phyloP scores from a whole-genome alignment of 306 rosid genomes.

The Ochetophila trinervis region DNA sequence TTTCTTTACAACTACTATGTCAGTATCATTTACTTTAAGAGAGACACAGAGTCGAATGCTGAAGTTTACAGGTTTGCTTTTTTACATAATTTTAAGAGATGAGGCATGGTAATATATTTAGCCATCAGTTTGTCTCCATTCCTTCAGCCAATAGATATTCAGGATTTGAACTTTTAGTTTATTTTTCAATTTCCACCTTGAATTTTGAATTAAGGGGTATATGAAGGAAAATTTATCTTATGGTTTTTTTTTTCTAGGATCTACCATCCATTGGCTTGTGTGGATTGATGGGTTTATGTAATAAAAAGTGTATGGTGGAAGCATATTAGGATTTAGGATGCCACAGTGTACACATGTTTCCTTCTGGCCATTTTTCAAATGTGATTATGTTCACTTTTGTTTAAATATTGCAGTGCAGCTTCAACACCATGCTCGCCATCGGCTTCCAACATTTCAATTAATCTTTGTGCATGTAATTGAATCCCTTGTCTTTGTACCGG shows the following conservation, averaged over 20 bases:
- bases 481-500: slow-evolving; percentile 98
- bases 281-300: slow-evolving; percentile 12
- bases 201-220: background rate
- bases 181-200: background rate
- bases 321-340: slow-evolving; percentile 19
- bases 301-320: slow-evolving; percentile 20
- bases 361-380: slow-evolving; percentile 21
- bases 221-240: background rate
- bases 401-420: slow-evolving; percentile 87
- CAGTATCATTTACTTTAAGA: slow-evolving; percentile 94
- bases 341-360: slow-evolving; percentile 13
- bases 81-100: slow-evolving; percentile 1
- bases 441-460: slow-evolving; percentile 93
- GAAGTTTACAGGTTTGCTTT: slow-evolving; percentile 83
- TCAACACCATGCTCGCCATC: slow-evolving; percentile 98
- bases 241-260: slow-evolving; percentile 11
- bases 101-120: background rate
- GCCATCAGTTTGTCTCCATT: background rate
- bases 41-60: slow-evolving; percentile 99
- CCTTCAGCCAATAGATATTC: background rate
- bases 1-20: slow-evolving; percentile 97
- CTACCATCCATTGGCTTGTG: slow-evolving; percentile 14
- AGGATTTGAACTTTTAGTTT: background rate
- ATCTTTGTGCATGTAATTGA: slow-evolving; percentile 97
- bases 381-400: slow-evolving; percentile 28